phyloP scores from a whole-genome alignment of 2,329 filamentous ascomycete species.

The Beauveria sp. region DNA sequence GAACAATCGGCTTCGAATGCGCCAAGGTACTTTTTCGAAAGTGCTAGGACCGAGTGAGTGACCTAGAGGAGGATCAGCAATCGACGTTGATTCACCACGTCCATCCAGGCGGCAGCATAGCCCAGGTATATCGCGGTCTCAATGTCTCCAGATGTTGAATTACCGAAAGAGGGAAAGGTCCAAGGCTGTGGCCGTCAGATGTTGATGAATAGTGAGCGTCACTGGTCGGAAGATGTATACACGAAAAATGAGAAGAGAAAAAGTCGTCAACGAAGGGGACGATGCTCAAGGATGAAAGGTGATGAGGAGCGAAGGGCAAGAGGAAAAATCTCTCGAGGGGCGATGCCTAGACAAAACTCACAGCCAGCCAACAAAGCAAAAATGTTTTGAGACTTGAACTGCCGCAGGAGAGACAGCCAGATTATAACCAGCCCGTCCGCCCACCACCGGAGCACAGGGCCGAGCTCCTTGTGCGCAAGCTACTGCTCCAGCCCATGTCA shows the following conservation, averaged over 20 bases:
- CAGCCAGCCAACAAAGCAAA: constrained; percentile 9
- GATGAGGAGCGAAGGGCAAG: neutral
- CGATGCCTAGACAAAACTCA: neutral
- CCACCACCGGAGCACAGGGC: neutral
- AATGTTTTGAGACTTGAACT: constrained; percentile 4
- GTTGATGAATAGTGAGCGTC: neutral
- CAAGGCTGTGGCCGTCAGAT: neutral
- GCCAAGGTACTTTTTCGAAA: neutral
- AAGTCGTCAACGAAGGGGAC: constrained; percentile 11
- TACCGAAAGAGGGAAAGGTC: constrained; percentile 10
- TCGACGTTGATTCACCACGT: neutral
- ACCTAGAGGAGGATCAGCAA: neutral
- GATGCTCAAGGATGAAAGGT: neutral
- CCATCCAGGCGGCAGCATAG: neutral
- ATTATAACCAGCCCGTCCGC: constrained; percentile 1
- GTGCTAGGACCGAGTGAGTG: neutral
- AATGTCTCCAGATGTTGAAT: neutral
- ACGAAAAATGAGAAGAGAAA: constrained; percentile 1
- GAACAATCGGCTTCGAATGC: neutral
- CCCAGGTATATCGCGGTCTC: neutral
- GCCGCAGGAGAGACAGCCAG: constrained; percentile 8
- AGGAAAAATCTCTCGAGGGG: neutral
- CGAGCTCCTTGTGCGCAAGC: neutral
- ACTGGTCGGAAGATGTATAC: neutral
- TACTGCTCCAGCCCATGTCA: neutral